Percentiles rank a stretch among this genome's conserved stretches.
Conservation (phyloP, 768 basidiomycete genomes). For the Clavaria fumosa region DNA sequence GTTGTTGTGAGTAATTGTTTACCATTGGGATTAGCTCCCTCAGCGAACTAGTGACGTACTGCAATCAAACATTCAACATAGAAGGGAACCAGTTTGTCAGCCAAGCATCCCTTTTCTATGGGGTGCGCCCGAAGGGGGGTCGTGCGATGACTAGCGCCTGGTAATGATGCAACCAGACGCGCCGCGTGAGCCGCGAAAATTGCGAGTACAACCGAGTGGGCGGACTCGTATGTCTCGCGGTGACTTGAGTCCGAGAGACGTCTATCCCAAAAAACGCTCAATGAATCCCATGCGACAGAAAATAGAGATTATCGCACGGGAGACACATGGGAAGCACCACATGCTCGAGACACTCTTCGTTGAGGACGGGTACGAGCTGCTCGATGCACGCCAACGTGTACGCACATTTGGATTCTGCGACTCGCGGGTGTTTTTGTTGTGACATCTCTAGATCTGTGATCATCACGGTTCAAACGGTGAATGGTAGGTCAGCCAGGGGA, state of each 20-base stretch:
- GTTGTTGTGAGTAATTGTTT: conserved; percentile 5
- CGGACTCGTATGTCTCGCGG: conserved; percentile 72
- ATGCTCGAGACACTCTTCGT: conserved; percentile 34
- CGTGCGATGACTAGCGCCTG: no score
- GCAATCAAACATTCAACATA: conserved; percentile 59
- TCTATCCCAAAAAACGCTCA: no score
- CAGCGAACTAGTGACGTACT: conserved; percentile 24
- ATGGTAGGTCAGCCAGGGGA: neutral
- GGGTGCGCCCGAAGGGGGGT: neutral
- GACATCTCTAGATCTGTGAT: neutral
- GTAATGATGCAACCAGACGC: conserved; percentile 6
- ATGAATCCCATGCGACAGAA: no score
- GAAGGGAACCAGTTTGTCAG: conserved; percentile 51
- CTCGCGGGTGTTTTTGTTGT: neutral
- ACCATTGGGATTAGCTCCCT: neutral
- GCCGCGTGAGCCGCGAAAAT: conserved; percentile 45
- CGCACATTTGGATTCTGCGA: conserved; percentile 29
- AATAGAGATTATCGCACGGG: conserved; percentile 34
- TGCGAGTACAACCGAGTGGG: conserved; percentile 71
- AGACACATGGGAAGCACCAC: conserved; percentile 45
- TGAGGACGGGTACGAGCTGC: conserved; percentile 54
- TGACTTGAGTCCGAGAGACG: conserved; percentile 16
- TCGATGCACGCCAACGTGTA: conserved; percentile 65
- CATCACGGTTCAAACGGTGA: neutral
- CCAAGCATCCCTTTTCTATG: conserved; percentile 19